A percentile compares a stretch with the other conserved stretches of the same genome.
phyloP scores from a whole-genome alignment of 768 basidiomycete species.

The Lepiota subincarnata region DNA sequence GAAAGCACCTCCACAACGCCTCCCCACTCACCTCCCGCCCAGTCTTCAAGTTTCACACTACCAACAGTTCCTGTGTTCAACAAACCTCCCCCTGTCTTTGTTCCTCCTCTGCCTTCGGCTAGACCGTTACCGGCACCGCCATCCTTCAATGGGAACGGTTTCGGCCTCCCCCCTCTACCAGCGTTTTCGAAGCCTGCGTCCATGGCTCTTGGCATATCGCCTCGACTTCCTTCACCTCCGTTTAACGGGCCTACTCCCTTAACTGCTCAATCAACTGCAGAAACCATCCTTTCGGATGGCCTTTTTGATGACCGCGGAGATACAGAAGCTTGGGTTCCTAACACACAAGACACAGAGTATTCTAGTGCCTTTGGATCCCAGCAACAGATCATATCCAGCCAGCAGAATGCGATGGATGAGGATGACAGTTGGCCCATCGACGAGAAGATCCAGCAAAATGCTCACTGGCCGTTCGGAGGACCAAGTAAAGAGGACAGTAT shows the following conservation, averaged over 20 bases:
- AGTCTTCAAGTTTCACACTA: slow-evolving; percentile 27
- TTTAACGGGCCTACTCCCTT: slow-evolving; percentile 24
- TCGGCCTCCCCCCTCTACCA: slow-evolving; percentile 23
- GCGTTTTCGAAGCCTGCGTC: slow-evolving; percentile 39
- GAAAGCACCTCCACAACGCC: slow-evolving; percentile 53
- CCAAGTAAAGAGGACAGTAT: slow-evolving; percentile 60
- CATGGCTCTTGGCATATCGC: slow-evolving; percentile 41
- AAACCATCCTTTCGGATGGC: slow-evolving; percentile 46
- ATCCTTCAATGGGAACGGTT: slow-evolving; percentile 17
- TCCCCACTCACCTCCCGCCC: slow-evolving; percentile 46
- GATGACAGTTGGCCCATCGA: slow-evolving; percentile 78
- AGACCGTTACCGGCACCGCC: slow-evolving; percentile 18
- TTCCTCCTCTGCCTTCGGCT: slow-evolving; percentile 34
- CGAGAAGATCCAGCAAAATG: slow-evolving; percentile 52
- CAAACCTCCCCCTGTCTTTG: slow-evolving; percentile 49
- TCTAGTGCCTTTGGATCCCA: slow-evolving; percentile 35
- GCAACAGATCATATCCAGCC: slow-evolving; percentile 19
- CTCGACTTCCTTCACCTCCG: slow-evolving; percentile 26
- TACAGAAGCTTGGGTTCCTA: slow-evolving; percentile 50
- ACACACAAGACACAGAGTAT: slow-evolving; percentile 58
- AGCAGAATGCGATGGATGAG: slow-evolving; percentile 39
- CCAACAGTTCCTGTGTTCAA: slow-evolving; percentile 54
- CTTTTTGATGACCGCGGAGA: slow-evolving; percentile 47
- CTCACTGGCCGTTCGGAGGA: slow-evolving; percentile 61
- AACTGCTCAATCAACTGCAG: slow-evolving; percentile 51